Base-by-base conservation (phyloP, 306 rosid species). In the Sphenostylis stenocarpa region DNA sequence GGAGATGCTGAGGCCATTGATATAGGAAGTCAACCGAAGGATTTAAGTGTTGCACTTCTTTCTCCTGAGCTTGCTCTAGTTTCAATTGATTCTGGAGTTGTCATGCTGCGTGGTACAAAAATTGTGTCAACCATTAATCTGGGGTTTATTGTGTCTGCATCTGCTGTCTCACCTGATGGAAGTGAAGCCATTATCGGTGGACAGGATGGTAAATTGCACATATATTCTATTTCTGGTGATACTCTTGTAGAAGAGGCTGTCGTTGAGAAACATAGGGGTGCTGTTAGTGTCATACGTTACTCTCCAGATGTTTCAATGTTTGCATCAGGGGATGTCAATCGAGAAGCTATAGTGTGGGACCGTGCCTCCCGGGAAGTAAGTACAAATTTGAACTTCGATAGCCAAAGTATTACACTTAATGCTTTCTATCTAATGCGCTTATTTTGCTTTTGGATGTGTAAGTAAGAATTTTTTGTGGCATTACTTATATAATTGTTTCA, bases 261-360 rank as follows among this genome's bases (percentile, higher is more conserved):
- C 73, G 90, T 95, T 58, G 96, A 95, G 90, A 95, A 90, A 81
- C 98, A 95, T 75, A 88, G 98, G 51, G 98, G 97, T 29, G 91
- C 98, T 70, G 48, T 95, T 65, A 90, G 91, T 83, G 97, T 83
- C 75, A 92, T 92, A 73, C 84, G 81, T 17, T 92, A 95, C 89
- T 95, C 98, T 75, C 97, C 98, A 20, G 94, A 91, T 69, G 83
- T 89, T 74, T 90, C 98, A 57, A 90, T 92, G 98, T 90, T 90
- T 89, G 98, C 97, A 80, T 92, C 98, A 61, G 98, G 93, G 77
- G 98, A 95, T 87, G 86, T 86, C 80, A 95, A 95, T 81, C 89
- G 98, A 79, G 98, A 95, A 88, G 97, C 96, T 72, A 62, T 92
- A 45, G 87, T 95, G 58, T 95, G 98, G 98, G 93, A 92, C 84